A percentile compares a stretch with the other conserved stretches of the same genome.
Conservation (phyloP, 192 early-diverging fungal genomes). For the Umbelopsis ramanniana region DNA sequence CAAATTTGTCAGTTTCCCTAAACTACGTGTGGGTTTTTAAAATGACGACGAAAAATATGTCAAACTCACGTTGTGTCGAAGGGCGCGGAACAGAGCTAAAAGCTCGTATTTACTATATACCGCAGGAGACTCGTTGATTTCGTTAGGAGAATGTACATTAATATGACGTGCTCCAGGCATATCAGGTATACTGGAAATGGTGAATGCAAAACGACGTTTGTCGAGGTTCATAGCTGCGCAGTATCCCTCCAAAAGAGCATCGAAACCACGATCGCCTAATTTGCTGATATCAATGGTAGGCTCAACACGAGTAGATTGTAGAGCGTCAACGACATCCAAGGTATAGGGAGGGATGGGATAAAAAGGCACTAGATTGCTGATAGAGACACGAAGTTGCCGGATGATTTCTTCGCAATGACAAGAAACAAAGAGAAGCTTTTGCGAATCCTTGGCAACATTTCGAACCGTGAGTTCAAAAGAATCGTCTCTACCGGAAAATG, state of each 20-base stretch:
- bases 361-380: constrained; percentile 26
- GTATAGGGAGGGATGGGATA: constrained; percentile 27
- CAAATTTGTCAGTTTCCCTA: background rate
- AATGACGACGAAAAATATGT: background rate
- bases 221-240: constrained; percentile 28
- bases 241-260: constrained; percentile 22
- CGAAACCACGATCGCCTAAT: constrained; percentile 28
- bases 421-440: constrained; percentile 23
- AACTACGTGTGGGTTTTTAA: background rate
- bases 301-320: background rate
- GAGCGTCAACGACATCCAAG: constrained; percentile 1
- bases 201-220: constrained; percentile 22
- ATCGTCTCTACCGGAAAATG: constrained; percentile 23
- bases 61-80: constrained; percentile 25
- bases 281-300: constrained; percentile 4
- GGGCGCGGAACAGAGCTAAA: constrained; percentile 22
- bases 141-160: background rate
- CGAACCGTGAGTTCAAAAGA: constrained; percentile 15
- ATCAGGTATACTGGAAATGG: constrained; percentile 13
- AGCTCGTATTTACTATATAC: constrained; percentile 30
- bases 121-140: constrained; percentile 4
- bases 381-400: constrained; percentile 3
- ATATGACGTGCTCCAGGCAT: constrained; percentile 18
- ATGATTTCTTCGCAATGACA: constrained; percentile 16
- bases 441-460: background rate